phyloP scores from a whole-genome alignment of 371 early-diverging fungal species.

The Modicella reniformis region DNA sequence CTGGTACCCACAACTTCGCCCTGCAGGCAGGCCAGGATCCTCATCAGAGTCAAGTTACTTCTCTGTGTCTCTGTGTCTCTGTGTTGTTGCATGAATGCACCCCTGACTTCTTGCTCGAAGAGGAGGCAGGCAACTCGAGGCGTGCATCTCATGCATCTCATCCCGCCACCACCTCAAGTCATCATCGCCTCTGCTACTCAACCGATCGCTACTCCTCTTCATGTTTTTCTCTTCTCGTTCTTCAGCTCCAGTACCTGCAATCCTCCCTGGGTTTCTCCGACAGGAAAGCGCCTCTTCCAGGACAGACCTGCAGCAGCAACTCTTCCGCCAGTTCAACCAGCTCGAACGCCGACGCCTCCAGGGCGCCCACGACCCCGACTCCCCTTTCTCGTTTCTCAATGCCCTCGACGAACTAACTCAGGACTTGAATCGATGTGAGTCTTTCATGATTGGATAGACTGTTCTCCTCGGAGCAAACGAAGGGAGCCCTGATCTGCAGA shows the following conservation, averaged over 20 bases:
- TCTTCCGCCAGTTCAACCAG: slow-evolving; percentile 19
- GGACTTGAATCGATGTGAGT: slow-evolving; percentile 47
- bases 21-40: too few relatives aligned
- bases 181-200: neutral
- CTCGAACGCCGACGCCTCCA: slow-evolving; percentile 30
- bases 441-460: neutral
- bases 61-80: too few relatives aligned
- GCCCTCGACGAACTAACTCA: slow-evolving; percentile 10
- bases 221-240: slow-evolving; percentile 3
- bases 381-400: slow-evolving; percentile 23
- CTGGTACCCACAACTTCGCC: too few relatives aligned
- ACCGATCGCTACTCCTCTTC: too few relatives aligned
- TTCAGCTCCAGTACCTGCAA: neutral
- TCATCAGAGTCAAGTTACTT: too few relatives aligned
- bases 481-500: too few relatives aligned
- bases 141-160: too few relatives aligned
- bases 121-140: too few relatives aligned
- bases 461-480: neutral
- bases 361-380: slow-evolving; percentile 1
- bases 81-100: too few relatives aligned
- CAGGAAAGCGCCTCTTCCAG: neutral
- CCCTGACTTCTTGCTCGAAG: neutral
- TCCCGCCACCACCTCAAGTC: neutral
- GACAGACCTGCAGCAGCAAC: slow-evolving; percentile 1
- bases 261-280: slow-evolving; percentile 39